Conservation (phyloP, 1,139 yeast genomes). For the Taphrina deformans region DNA sequence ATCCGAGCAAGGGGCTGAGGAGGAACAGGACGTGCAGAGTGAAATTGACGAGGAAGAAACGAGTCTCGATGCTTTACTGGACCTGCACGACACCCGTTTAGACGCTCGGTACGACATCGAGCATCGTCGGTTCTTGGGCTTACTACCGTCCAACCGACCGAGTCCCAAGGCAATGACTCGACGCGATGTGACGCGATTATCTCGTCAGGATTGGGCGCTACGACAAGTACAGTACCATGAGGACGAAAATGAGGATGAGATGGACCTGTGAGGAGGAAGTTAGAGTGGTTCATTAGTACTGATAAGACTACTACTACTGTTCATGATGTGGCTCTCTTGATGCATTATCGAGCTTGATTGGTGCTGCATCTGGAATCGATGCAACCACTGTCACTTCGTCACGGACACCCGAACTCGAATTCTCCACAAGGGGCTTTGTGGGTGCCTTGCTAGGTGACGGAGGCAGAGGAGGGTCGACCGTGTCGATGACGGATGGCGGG, state of each 20-base stretch:
- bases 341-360: too few species aligned
- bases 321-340: background rate
- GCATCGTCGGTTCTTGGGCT: background rate
- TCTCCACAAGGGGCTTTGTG: too few species aligned
- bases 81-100: background rate
- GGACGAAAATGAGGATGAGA: background rate
- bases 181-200: background rate
- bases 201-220: background rate
- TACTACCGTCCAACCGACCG: background rate
- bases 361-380: too few species aligned
- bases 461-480: background rate
- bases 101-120: background rate
- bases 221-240: background rate
- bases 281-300: background rate
- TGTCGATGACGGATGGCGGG: slow-evolving; percentile 9
- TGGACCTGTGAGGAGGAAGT: background rate
- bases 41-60: background rate
- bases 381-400: too few species aligned
- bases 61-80: background rate
- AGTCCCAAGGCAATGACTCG: background rate
- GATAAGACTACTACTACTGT: background rate
- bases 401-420: too few species aligned
- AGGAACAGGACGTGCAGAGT: background rate
- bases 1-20: background rate
- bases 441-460: too few species aligned